These are phyloP conservation scores for Hygrocybe punicea DNA, from an alignment of 768 basidiomycete species.

Conservation along the genomic window DNA sequence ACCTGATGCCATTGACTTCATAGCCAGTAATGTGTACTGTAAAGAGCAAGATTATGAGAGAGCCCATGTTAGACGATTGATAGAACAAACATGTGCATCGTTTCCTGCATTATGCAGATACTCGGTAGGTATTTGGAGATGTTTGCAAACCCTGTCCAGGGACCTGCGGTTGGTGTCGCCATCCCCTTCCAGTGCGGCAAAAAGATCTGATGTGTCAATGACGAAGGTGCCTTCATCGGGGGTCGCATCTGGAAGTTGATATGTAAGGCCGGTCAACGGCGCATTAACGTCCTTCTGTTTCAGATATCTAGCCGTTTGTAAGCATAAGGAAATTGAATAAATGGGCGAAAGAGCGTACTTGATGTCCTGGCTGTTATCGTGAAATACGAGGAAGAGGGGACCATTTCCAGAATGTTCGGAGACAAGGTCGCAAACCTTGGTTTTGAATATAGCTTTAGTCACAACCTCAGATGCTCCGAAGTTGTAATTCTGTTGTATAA, in stretches of 20 bases:
- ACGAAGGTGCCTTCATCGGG: slow-evolving; percentile 57
- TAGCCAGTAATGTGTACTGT: slow-evolving; percentile 67
- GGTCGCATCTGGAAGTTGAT: slow-evolving; percentile 54
- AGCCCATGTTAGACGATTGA: neutral
- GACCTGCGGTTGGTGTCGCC: slow-evolving; percentile 47
- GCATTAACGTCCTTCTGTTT: slow-evolving; percentile 49
- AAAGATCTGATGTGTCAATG: slow-evolving; percentile 72
- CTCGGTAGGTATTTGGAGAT: slow-evolving; percentile 54
- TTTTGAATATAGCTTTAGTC: slow-evolving; percentile 49
- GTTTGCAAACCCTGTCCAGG: slow-evolving; percentile 60
- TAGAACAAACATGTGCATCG: slow-evolving; percentile 68
- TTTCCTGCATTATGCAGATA: slow-evolving; percentile 83
- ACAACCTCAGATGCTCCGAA: slow-evolving; percentile 64
- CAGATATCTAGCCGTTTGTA: slow-evolving; percentile 44
- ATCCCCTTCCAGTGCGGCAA: slow-evolving; percentile 69
- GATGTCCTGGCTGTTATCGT: slow-evolving; percentile 74
- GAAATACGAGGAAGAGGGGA: slow-evolving; percentile 76
- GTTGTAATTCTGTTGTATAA: slow-evolving; percentile 49
- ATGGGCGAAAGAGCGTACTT: slow-evolving; percentile 49
- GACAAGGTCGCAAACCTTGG: slow-evolving; percentile 48
- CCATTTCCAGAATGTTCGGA: slow-evolving; percentile 40
- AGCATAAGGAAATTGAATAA: neutral
- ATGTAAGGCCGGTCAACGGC: slow-evolving; percentile 48
- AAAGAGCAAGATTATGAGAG: neutral
- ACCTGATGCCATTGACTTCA: slow-evolving; percentile 71